phyloP scores from a whole-genome alignment of 345 rosid genomes.

The Brassica nigra region DNA sequence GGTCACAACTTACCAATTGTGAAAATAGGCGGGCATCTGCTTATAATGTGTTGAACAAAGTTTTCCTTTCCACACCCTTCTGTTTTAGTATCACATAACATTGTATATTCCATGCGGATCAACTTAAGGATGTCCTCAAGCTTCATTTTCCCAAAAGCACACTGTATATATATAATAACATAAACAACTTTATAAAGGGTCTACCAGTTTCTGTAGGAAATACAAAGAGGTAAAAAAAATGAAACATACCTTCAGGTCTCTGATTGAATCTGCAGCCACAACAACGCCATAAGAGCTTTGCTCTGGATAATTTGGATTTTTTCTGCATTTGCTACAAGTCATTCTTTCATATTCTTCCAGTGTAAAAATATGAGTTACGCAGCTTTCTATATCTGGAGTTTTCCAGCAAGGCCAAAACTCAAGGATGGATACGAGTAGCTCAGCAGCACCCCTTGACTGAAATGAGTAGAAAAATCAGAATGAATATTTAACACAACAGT shows the following conservation, averaged over 20 bases:
- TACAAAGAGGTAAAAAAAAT: background rate
- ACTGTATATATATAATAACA: background rate
- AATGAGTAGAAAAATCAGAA: background rate
- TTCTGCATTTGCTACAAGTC: conserved; percentile 25
- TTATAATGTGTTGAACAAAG: conserved; percentile 17
- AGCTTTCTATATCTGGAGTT: background rate
- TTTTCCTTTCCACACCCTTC: conserved; percentile 32
- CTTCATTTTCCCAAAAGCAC: conserved; percentile 3
- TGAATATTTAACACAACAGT: background rate
- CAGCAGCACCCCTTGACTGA: conserved; percentile 21
- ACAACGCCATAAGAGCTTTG: conserved; percentile 22
- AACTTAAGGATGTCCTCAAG: conserved; percentile 30
- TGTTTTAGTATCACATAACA: conserved; percentile 20
- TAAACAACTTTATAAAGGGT: background rate
- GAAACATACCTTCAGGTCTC: conserved; percentile 27
- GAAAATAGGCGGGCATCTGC: conserved; percentile 17
- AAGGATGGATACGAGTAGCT: conserved; percentile 21
- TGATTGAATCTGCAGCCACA: conserved; percentile 21
- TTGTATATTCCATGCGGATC: conserved; percentile 18
- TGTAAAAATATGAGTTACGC: background rate
- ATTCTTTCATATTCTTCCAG: conserved; percentile 23
- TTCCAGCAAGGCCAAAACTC: conserved; percentile 29
- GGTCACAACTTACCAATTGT: conserved; percentile 25
- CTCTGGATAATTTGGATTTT: conserved; percentile 18
- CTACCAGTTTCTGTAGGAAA: background rate